Conservation (phyloP, 768 basidiomycete genomes). For the Suillus subaureus region DNA sequence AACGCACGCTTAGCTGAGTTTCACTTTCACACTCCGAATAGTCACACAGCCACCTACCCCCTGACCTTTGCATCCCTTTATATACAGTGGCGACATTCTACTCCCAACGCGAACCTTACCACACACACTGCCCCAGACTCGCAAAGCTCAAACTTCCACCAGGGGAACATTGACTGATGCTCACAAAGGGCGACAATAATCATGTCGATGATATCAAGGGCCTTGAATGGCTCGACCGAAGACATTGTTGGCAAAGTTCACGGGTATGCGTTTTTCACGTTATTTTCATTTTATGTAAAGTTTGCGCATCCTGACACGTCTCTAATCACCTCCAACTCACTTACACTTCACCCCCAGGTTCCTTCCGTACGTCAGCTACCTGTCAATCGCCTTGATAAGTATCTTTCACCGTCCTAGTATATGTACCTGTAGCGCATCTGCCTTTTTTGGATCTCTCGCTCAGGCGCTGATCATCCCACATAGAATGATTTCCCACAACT, state of each 20-base stretch:
- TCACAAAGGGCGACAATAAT: constrained; percentile 99
- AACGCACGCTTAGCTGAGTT: too few species aligned
- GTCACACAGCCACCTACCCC: too few species aligned
- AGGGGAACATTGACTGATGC: constrained; percentile 61
- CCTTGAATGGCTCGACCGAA: constrained; percentile 81
- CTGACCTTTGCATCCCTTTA: constrained; percentile 37
- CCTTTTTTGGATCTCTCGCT: neutral
- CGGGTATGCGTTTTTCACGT: constrained; percentile 73
- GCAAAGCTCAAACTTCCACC: constrained; percentile 25
- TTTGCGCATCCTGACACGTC: neutral
- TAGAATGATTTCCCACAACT: constrained; percentile 96
- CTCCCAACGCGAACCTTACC: constrained; percentile 54
- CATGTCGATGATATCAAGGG: constrained; percentile 85
- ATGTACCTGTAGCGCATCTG: neutral
- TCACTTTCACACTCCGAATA: too few species aligned
- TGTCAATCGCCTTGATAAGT: constrained; percentile 90
- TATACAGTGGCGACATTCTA: constrained; percentile 93
- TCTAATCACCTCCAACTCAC: neutral
- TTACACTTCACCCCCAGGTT: constrained; percentile 53
- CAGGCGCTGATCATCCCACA: constrained; percentile 14
- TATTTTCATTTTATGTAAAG: neutral
- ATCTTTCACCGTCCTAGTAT: constrained; percentile 8
- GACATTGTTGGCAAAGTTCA: constrained; percentile 90
- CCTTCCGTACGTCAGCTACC: constrained; percentile 92
- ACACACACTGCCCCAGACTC: constrained; percentile 39